These are phyloP conservation scores for Leccinum disarticulatum DNA, from an alignment of 768 basidiomycete species.

Conservation along the genomic window DNA sequence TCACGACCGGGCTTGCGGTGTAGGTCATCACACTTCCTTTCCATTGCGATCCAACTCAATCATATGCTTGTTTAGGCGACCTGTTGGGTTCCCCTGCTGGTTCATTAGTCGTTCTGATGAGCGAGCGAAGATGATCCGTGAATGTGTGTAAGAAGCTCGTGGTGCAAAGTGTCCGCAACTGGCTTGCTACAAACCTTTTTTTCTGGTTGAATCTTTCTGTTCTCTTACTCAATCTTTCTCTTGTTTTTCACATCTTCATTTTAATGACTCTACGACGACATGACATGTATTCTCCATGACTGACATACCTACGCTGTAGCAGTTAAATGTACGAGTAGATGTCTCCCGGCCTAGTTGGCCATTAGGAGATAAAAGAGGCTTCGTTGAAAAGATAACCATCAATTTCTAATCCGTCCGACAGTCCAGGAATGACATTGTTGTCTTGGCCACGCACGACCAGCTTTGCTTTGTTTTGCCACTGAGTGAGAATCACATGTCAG, in stretches of 20 bases:
- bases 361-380: constrained; percentile 81
- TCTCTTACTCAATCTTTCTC: background rate
- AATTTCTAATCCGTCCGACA: constrained; percentile 44
- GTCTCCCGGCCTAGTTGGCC: background rate
- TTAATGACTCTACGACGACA: constrained; percentile 1
- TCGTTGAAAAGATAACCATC: constrained; percentile 83
- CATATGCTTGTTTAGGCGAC: constrained; percentile 8
- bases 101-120: constrained; percentile 21
- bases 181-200: background rate
- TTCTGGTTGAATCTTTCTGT: background rate
- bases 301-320: constrained; percentile 4
- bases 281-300: background rate
- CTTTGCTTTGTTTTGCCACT: constrained; percentile 62
- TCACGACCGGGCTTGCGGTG: constrained; percentile 24
- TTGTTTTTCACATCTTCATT: background rate
- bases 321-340: constrained; percentile 14
- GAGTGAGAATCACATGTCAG: background rate
- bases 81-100: constrained; percentile 23
- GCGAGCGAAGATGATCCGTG: constrained; percentile 5
- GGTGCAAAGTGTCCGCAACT: no score
- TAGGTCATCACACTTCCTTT: constrained; percentile 3
- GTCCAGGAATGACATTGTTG: constrained; percentile 37
- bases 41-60: background rate
- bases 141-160: background rate
- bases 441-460: constrained; percentile 47